A percentile compares a stretch with the other conserved stretches of the same genome.
phyloP scores from a whole-genome alignment of 495 filamentous ascomycete genomes.

The Glonium stellatum region DNA sequence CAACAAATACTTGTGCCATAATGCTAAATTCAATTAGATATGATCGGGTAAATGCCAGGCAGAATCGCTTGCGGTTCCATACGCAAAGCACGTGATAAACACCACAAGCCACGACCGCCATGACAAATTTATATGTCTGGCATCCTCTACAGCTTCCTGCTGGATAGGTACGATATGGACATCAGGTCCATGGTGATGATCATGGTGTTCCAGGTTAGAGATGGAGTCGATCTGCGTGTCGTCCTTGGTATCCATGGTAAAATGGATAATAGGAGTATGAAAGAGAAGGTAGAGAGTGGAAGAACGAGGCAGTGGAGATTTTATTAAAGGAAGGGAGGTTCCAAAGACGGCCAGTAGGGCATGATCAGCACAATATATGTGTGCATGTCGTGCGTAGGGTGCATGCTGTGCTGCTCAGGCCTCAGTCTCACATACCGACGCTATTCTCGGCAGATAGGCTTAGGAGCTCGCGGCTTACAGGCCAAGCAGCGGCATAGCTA shows the following conservation, averaged over 20 bases:
- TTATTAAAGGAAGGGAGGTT: too few species aligned
- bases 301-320: too few species aligned
- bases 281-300: too few species aligned
- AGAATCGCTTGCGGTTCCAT: not conserved
- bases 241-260: conserved; percentile 11
- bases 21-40: conserved; percentile 8
- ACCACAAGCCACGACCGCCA: conserved; percentile 34
- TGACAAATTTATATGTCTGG: conserved; percentile 28
- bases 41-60: not conserved
- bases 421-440: too few species aligned
- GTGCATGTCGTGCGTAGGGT: too few species aligned
- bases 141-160: conserved; percentile 17
- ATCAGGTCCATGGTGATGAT: not conserved
- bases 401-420: too few species aligned
- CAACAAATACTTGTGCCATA: conserved; percentile 46
- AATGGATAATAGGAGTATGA: too few species aligned
- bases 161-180: conserved; percentile 11
- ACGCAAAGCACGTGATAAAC: conserved; percentile 30
- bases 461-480: too few species aligned
- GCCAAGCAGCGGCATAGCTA: too few species aligned
- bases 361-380: too few species aligned
- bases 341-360: too few species aligned
- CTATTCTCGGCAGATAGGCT: too few species aligned
- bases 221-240: not conserved
- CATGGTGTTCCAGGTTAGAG: not conserved